phyloP scores from a whole-genome alignment of 2,329 filamentous ascomycete species.

The Fusarium cicatricum region DNA sequence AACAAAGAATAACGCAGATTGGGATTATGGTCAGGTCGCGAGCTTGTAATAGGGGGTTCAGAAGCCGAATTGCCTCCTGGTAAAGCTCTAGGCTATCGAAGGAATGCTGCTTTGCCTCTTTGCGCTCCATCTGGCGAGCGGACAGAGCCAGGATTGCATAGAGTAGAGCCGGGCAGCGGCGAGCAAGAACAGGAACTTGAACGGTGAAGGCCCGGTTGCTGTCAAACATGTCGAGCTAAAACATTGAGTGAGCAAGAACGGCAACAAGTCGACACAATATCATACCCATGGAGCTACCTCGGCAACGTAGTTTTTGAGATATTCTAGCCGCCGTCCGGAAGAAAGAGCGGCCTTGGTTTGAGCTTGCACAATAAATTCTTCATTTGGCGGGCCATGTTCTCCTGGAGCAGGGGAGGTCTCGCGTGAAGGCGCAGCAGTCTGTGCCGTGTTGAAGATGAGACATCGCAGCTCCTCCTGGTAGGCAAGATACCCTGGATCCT shows the following conservation, averaged over 20 bases:
- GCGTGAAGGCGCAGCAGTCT: constrained; percentile 53
- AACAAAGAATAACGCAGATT: constrained; percentile 51
- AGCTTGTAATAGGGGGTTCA: constrained; percentile 47
- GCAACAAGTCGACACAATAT: neutral
- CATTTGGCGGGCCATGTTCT: constrained; percentile 26
- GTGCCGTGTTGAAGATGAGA: constrained; percentile 56
- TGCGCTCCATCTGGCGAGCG: constrained; percentile 62
- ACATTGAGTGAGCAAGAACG: neutral
- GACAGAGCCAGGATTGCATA: constrained; percentile 64
- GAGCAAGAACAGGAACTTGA: constrained; percentile 59
- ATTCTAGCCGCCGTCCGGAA: constrained; percentile 47
- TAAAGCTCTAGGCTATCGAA: constrained; percentile 64
- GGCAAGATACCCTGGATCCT: constrained; percentile 53
- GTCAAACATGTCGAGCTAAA: constrained; percentile 66
- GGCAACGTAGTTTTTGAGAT: constrained; percentile 60
- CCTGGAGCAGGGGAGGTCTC: constrained; percentile 47
- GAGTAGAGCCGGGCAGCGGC: constrained; percentile 54
- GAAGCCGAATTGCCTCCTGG: constrained; percentile 59
- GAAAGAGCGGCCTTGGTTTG: constrained; percentile 43
- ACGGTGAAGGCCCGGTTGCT: constrained; percentile 60
- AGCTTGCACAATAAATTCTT: constrained; percentile 32
- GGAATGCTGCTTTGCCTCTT: constrained; percentile 52
- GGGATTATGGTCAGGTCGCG: constrained; percentile 47
- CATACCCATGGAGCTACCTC: constrained; percentile 61
- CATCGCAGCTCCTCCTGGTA: constrained; percentile 57